Conservation (phyloP, 768 basidiomycete species). For the Sistotremastrum suecicum region DNA sequence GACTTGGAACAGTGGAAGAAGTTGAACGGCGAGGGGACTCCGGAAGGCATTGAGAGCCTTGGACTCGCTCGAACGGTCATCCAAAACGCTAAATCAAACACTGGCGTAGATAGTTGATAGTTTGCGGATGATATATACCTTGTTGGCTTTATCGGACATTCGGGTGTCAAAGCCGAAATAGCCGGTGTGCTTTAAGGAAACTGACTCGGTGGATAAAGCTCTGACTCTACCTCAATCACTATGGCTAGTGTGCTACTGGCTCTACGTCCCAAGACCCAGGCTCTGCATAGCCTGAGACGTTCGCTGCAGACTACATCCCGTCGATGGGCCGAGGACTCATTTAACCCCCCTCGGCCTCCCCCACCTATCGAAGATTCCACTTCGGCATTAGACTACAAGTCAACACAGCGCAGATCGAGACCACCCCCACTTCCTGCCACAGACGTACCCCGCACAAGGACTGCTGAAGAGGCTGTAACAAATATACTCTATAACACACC, state of each 20-base stretch:
- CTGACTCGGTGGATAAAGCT: too few species aligned
- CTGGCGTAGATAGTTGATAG: neutral
- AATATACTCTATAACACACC: slow-evolving; percentile 97
- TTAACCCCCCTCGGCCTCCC: slow-evolving; percentile 44
- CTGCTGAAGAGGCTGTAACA: slow-evolving; percentile 91
- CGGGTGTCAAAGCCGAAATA: too few species aligned
- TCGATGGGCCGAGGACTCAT: too few species aligned
- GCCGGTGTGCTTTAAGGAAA: too few species aligned
- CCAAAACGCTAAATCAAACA: slow-evolving; percentile 18
- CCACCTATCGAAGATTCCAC: slow-evolving; percentile 85
- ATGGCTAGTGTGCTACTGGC: too few species aligned
- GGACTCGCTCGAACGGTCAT: slow-evolving; percentile 46
- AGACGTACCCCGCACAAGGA: slow-evolving; percentile 70
- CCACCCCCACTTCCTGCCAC: slow-evolving; percentile 80
- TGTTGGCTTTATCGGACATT: too few species aligned
- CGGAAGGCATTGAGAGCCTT: slow-evolving; percentile 17
- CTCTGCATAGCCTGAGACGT: too few species aligned
- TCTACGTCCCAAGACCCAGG: too few species aligned
- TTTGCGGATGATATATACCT: too few species aligned
- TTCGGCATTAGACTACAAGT: slow-evolving; percentile 87
- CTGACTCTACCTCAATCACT: too few species aligned
- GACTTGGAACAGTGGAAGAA: slow-evolving; percentile 73
- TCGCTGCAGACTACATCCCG: neutral
- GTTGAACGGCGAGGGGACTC: slow-evolving; percentile 41
- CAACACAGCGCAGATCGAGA: slow-evolving; percentile 40